Percentiles rank a stretch among this genome's conserved stretches.
Conservation (phyloP, 176 grass and related monocot species). For the Phoenix dactylifera region DNA sequence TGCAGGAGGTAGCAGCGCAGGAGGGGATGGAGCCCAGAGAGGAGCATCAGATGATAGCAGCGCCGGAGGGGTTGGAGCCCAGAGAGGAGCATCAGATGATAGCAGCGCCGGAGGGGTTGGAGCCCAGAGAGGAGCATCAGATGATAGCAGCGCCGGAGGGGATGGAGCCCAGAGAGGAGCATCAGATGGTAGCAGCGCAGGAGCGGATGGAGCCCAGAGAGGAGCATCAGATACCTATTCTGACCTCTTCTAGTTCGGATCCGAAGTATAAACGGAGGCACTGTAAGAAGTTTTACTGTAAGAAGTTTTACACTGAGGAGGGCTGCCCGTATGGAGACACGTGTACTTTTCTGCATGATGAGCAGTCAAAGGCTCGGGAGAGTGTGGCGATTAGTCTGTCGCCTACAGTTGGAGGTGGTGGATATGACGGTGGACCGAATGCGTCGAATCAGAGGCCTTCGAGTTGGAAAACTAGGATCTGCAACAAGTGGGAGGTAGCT, state of each 20-base stretch:
- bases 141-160: too few relatives aligned
- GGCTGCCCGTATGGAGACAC: slow-evolving; percentile 84
- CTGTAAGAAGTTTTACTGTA: too few relatives aligned
- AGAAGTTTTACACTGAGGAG: slow-evolving; percentile 98
- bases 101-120: too few relatives aligned
- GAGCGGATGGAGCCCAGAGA: too few relatives aligned
- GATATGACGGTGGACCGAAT: slow-evolving; percentile 18
- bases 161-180: too few relatives aligned
- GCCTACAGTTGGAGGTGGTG: slow-evolving; percentile 44
- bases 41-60: too few relatives aligned
- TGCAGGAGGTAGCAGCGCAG: too few relatives aligned
- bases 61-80: too few relatives aligned
- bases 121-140: too few relatives aligned
- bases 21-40: too few relatives aligned
- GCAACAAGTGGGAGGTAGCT: slow-evolving; percentile 99
- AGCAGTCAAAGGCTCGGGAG: slow-evolving; percentile 88
- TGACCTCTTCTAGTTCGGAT: slow-evolving; percentile 40
- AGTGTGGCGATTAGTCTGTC: slow-evolving; percentile 86
- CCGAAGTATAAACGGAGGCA: slow-evolving; percentile 71
- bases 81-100: too few relatives aligned
- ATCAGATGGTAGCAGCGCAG: too few relatives aligned
- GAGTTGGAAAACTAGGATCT: slow-evolving; percentile 97
- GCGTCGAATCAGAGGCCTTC: slow-evolving; percentile 56
- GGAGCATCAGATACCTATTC: slow-evolving; percentile 85
- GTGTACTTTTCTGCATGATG: slow-evolving; percentile 91